Evolutionary conservation across 1,139 yeast species (phyloP).

Genomic region (Casaregolazyma suthepensis): DNA sequence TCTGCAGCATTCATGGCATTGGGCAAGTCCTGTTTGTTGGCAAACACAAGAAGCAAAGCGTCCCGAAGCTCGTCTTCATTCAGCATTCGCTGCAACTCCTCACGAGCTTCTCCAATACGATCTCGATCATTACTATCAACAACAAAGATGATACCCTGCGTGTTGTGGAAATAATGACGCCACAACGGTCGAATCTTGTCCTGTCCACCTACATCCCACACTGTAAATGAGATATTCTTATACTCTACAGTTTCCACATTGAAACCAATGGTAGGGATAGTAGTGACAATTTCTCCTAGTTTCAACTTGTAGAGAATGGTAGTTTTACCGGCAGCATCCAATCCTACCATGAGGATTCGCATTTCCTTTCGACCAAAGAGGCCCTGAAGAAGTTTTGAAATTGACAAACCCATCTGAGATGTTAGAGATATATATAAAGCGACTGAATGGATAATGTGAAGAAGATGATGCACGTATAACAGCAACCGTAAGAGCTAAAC

Average conservation of each 20-base stretch:
- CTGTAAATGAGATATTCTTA: constrained; percentile 90
- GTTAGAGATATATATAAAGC: not conserved
- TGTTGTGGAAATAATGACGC: constrained; percentile 94
- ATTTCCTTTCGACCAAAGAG: constrained; percentile 54
- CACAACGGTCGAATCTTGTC: constrained; percentile 91
- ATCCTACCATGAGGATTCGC: constrained; percentile 94
- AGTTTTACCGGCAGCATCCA: constrained; percentile 90
- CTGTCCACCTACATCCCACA: constrained; percentile 98
- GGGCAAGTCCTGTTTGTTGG: constrained; percentile 89
- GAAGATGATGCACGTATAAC: not conserved
- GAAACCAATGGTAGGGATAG: constrained; percentile 92
- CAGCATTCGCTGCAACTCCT: constrained; percentile 88
- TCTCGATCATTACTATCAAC: constrained; percentile 93
- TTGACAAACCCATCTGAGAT: constrained; percentile 68
- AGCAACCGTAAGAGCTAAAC: constrained; percentile 5
- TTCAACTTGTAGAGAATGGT: constrained; percentile 84
- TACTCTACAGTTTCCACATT: constrained; percentile 92
- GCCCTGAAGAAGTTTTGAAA: constrained; percentile 83
- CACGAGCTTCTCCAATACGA: constrained; percentile 89
- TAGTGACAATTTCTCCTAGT: constrained; percentile 86
- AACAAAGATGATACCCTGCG: constrained; percentile 89
- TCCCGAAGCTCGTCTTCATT: constrained; percentile 91
- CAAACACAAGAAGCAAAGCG: constrained; percentile 76
- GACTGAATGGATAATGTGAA: not conserved
- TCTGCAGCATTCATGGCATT: constrained; percentile 95